Evolutionary conservation across 2,329 filamentous ascomycete species (phyloP).

Genomic region (Pleurostoma richardsiae): DNA sequence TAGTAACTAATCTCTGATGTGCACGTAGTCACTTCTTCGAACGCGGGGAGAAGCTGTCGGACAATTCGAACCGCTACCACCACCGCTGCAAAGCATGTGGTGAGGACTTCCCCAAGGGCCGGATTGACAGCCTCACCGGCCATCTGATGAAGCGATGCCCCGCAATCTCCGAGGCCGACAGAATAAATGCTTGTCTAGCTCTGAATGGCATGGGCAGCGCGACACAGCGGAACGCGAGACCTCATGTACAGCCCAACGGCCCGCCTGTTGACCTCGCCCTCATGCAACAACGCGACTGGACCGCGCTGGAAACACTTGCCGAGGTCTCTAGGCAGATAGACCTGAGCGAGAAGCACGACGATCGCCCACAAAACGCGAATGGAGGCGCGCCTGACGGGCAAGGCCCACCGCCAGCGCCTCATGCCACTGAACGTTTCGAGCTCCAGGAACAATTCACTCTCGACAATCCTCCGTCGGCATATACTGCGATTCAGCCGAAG

Average conservation of each 20-base stretch:
- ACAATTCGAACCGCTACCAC: constrained; percentile 85
- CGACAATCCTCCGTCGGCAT: constrained; percentile 48
- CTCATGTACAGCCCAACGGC: constrained; percentile 3
- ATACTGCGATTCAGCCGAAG: constrained; percentile 31
- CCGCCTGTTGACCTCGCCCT: not conserved
- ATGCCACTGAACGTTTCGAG: constrained; percentile 37
- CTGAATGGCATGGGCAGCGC: constrained; percentile 64
- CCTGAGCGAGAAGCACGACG: constrained; percentile 54
- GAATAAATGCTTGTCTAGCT: constrained; percentile 68
- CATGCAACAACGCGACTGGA: constrained; percentile 45
- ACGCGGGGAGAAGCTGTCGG: constrained; percentile 76
- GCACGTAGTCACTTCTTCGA: constrained; percentile 50
- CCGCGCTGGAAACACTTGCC: constrained; percentile 78
- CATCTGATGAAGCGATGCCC: constrained; percentile 87
- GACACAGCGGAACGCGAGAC: constrained; percentile 3
- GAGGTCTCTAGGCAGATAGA: constrained; percentile 83
- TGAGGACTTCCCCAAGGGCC: constrained; percentile 84
- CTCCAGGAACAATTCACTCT: constrained; percentile 55
- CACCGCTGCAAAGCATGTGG: constrained; percentile 87
- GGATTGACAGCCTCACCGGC: constrained; percentile 74
- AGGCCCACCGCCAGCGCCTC: constrained; percentile 12
- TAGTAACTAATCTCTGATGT: not conserved
- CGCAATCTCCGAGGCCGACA: constrained; percentile 68
- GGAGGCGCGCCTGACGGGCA: constrained; percentile 19
- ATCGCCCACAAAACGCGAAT: constrained; percentile 37